Evolutionary conservation across 2,329 filamentous ascomycete species (phyloP).

Genomic region (Acrodontium crateriforme): DNA sequence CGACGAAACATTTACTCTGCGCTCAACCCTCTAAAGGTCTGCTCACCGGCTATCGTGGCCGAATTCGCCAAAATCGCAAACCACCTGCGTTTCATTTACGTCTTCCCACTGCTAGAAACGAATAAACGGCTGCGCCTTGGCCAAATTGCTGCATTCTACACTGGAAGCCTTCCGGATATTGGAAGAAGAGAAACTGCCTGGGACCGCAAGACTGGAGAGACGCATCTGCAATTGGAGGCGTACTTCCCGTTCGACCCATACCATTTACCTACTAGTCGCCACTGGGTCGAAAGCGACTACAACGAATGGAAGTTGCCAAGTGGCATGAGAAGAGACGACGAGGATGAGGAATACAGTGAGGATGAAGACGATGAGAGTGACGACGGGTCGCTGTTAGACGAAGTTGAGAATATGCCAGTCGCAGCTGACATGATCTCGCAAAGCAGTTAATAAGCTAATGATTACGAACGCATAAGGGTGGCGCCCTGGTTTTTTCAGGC

Average conservation of each 20-base stretch:
- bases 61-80: conserved; percentile 83
- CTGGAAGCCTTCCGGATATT: conserved; percentile 36
- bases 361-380: conserved; percentile 31
- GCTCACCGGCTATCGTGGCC: conserved; percentile 75
- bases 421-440: too few relatives aligned
- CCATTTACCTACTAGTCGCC: conserved; percentile 70
- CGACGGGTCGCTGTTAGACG: too few relatives aligned
- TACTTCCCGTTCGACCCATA: conserved; percentile 99
- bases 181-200: conserved; percentile 43
- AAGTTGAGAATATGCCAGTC: too few relatives aligned
- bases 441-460: too few relatives aligned
- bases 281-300: conserved; percentile 79
- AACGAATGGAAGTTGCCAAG: conserved; percentile 64
- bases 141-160: conserved; percentile 39
- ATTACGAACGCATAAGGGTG: too few relatives aligned
- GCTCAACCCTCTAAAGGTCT: conserved; percentile 91
- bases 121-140: conserved; percentile 83
- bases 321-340: conserved; percentile 43
- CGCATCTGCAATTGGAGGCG: conserved; percentile 72
- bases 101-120: conserved; percentile 73
- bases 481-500: too few relatives aligned
- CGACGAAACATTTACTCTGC: conserved; percentile 69
- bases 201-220: conserved; percentile 50
- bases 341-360: conserved; percentile 36
- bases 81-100: conserved; percentile 76